Evolutionary conservation across 2,329 filamentous ascomycete species (phyloP).

Genomic region (Elsinoe arachidis): DNA sequence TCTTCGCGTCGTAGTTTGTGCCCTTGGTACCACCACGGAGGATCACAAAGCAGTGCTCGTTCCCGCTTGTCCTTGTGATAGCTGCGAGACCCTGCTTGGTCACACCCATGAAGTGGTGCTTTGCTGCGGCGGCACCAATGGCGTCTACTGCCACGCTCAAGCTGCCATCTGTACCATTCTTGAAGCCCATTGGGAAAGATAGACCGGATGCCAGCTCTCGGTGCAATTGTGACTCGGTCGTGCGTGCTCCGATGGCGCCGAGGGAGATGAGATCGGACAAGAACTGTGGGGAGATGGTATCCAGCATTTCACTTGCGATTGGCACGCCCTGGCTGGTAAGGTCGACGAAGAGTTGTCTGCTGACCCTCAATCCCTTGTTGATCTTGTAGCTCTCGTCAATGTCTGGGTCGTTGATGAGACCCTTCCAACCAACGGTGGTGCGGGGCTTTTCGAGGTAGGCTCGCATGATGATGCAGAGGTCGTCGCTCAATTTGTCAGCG

Average conservation of each 20-base stretch:
- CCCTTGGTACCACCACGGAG: conserved; percentile 84
- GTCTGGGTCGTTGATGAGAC: conserved; percentile 96
- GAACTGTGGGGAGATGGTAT: conserved; percentile 97
- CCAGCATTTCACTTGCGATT: conserved; percentile 95
- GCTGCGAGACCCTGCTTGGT: conserved; percentile 95
- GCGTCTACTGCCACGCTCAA: conserved; percentile 89
- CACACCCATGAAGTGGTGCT: conserved; percentile 96
- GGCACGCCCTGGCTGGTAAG: conserved; percentile 82
- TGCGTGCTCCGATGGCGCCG: conserved; percentile 89
- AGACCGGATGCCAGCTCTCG: conserved; percentile 90
- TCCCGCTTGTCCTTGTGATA: conserved; percentile 86
- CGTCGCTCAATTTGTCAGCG: conserved; percentile 68
- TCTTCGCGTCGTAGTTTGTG: conserved; percentile 86
- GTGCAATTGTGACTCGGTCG: conserved; percentile 93
- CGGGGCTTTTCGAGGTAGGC: conserved; percentile 98
- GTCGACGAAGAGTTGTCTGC: conserved; percentile 88
- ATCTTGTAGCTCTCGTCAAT: conserved; percentile 97
- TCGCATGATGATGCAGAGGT: conserved; percentile 92
- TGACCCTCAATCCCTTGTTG: conserved; percentile 92
- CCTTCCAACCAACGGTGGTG: conserved; percentile 98
- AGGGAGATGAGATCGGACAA: conserved; percentile 91
- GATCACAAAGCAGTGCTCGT: conserved; percentile 96
- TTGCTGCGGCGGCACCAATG: conserved; percentile 70
- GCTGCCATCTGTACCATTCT: conserved; percentile 95
- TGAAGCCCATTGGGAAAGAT: conserved; percentile 97